Percentiles rank a stretch among this genome's conserved stretches.
Evolutionary conservation across 768 basidiomycete species (phyloP).

Genomic region (Kwoniella newhampshirensis): DNA sequence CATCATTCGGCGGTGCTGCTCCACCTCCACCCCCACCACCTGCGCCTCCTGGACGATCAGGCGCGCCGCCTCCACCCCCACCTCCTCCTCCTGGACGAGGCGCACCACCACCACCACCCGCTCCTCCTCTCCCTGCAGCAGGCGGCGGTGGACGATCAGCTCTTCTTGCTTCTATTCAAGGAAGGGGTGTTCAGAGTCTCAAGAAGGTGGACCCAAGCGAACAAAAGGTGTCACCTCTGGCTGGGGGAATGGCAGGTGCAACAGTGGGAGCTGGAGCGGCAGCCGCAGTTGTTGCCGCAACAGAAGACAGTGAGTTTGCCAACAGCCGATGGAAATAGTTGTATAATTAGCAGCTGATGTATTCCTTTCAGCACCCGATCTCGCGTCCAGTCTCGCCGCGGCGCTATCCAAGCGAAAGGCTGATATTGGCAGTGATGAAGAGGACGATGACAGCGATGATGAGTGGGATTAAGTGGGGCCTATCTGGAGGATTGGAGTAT

Average conservation of each 20-base stretch:
- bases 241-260: constrained; percentile 26
- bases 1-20: constrained; percentile 20
- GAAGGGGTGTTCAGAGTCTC: constrained; percentile 70
- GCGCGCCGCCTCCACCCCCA: constrained; percentile 37
- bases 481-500: too few species aligned
- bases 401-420: constrained; percentile 80
- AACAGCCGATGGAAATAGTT: too few species aligned
- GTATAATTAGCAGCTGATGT: constrained; percentile 3
- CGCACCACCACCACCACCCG: constrained; percentile 30
- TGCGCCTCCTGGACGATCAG: constrained; percentile 27
- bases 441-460: constrained; percentile 64
- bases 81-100: constrained; percentile 25
- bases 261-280: constrained; percentile 28
- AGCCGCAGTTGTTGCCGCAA: constrained; percentile 28
- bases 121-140: constrained; percentile 40
- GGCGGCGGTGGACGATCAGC: constrained; percentile 51
- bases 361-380: constrained; percentile 60
- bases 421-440: constrained; percentile 76
- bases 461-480: constrained; percentile 46
- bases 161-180: constrained; percentile 77
- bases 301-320: constrained; percentile 37
- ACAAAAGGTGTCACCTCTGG: constrained; percentile 40
- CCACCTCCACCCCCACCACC: constrained; percentile 50
- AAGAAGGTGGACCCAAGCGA: constrained; percentile 59
- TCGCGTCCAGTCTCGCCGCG: constrained; percentile 79